Conservation (phyloP, 2,329 filamentous ascomycete genomes). For the Microthyrium microscopicum region DNA sequence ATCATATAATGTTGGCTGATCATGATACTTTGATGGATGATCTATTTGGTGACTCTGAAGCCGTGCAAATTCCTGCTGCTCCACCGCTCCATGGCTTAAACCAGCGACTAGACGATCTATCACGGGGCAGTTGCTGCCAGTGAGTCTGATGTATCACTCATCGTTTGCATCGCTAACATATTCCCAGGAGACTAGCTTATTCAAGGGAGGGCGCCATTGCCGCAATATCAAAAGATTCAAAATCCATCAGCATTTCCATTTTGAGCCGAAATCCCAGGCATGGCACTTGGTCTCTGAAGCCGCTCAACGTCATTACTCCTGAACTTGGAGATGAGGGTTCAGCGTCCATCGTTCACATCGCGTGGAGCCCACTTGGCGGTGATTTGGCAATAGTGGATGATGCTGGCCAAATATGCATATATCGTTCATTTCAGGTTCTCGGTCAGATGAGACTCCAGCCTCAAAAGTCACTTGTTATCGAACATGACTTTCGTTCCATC, state of each 20-base stretch:
- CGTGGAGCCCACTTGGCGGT: constrained; percentile 60
- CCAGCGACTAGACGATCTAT: constrained; percentile 60
- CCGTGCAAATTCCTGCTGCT: constrained; percentile 36
- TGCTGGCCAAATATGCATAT: constrained; percentile 58
- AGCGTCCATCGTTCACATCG: constrained; percentile 52
- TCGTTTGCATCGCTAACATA: constrained; percentile 10
- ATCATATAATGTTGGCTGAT: constrained; percentile 27
- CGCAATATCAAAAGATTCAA: constrained; percentile 56
- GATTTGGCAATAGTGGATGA: constrained; percentile 76
- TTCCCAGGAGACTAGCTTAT: constrained; percentile 61
- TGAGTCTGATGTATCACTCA: constrained; percentile 34
- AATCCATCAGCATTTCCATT: constrained; percentile 53
- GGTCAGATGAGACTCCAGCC: constrained; percentile 52
- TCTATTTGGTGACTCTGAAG: constrained; percentile 34
- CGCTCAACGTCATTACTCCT: constrained; percentile 26
- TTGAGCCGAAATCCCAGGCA: constrained; percentile 51
- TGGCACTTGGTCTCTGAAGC: constrained; percentile 60
- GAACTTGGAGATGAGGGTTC: not conserved
- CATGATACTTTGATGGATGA: constrained; percentile 36
- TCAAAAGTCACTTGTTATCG: constrained; percentile 47
- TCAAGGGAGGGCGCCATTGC: constrained; percentile 77
- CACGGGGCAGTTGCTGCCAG: constrained; percentile 64
- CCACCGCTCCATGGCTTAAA: constrained; percentile 49
- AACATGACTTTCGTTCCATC: constrained; percentile 59
- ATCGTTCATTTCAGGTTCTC: constrained; percentile 53